A percentile compares a stretch with the other conserved stretches of the same genome.
phyloP scores from a whole-genome alignment of 1,139 yeast species.

The Diutina mesorugosa region DNA sequence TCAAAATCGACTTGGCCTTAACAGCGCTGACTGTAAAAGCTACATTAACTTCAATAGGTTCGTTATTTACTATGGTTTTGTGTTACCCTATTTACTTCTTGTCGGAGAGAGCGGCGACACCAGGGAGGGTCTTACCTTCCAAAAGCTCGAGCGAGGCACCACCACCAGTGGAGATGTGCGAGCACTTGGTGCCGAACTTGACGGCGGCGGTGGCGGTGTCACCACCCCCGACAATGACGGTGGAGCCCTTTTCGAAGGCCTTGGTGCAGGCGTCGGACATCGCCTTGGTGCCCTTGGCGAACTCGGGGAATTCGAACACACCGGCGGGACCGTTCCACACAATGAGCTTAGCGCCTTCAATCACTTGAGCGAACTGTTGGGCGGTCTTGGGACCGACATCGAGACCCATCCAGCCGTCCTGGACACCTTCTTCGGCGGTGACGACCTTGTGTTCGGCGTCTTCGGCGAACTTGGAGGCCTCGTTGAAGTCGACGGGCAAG shows the following conservation, averaged over 20 bases:
- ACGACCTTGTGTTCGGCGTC: constrained; percentile 78
- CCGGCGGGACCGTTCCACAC: constrained; percentile 99
- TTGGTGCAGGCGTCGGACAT: constrained; percentile 77
- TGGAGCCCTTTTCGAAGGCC: constrained; percentile 79
- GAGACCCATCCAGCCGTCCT: constrained; percentile 89
- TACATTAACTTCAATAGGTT: not conserved
- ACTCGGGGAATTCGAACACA: constrained; percentile 89
- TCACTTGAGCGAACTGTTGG: constrained; percentile 63
- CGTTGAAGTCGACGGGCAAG: constrained; percentile 86
- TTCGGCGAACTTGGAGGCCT: constrained; percentile 86
- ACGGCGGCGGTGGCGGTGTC: constrained; percentile 98
- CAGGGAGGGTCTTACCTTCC: constrained; percentile 96
- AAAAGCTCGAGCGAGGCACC: constrained; percentile 97
- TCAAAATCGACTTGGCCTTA: too few species aligned
- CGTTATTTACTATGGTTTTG: not conserved
- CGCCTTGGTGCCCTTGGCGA: constrained; percentile 81
- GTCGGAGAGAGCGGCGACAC: constrained; percentile 81
- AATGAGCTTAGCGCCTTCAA: constrained; percentile 87
- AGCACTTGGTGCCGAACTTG: constrained; percentile 89
- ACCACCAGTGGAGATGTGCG: constrained; percentile 98
- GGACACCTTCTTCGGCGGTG: constrained; percentile 77
- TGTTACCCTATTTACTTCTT: constrained; percentile 32
- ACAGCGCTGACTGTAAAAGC: too few species aligned
- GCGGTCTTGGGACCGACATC: constrained; percentile 86
- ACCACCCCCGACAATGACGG: constrained; percentile 98